Conservation (phyloP, 495 filamentous ascomycete genomes). For the Penicillium macrosclerotiorum region DNA sequence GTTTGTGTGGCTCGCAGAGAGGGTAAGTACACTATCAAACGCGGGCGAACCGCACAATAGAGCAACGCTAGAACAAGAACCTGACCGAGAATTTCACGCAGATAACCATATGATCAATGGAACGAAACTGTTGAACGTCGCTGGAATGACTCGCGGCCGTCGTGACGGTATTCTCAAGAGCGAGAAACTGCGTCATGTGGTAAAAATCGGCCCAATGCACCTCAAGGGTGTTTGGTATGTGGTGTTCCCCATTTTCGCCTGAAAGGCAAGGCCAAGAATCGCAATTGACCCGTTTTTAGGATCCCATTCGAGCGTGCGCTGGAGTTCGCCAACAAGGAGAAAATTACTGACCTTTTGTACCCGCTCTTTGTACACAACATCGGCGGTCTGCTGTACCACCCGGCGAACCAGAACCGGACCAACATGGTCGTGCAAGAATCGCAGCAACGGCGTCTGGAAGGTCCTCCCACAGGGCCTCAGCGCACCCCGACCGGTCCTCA, state of each 20-base stretch:
- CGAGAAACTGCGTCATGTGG: constrained; percentile 93
- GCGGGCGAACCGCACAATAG: too few relatives aligned
- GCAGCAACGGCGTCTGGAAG: constrained; percentile 65
- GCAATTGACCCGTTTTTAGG: constrained; percentile 48
- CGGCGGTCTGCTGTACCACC: constrained; percentile 89
- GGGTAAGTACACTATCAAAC: constrained; percentile 59
- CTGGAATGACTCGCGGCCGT: constrained; percentile 94
- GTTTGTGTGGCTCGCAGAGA: constrained; percentile 94
- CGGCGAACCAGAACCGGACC: constrained; percentile 78
- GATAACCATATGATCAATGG: constrained; percentile 99
- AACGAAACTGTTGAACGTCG: constrained; percentile 94
- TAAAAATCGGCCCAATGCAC: constrained; percentile 99
- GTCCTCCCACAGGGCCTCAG: constrained; percentile 25
- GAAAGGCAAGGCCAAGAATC: not conserved
- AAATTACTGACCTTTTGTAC: constrained; percentile 94
- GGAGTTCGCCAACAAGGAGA: constrained; percentile 99
- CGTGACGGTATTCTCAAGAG: constrained; percentile 97
- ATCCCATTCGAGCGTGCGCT: constrained; percentile 95
- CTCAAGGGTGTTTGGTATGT: constrained; percentile 96
- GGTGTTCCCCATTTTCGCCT: not conserved
- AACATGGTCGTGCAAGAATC: constrained; percentile 86
- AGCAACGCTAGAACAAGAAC: too few relatives aligned
- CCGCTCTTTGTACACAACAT: constrained; percentile 98
- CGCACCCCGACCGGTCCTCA: constrained; percentile 56
- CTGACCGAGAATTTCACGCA: too few relatives aligned